Percentiles rank a stretch among this genome's conserved stretches.
phyloP scores from a whole-genome alignment of 1,284 basidiomycete species.

The Leccinum fuscescens region DNA sequence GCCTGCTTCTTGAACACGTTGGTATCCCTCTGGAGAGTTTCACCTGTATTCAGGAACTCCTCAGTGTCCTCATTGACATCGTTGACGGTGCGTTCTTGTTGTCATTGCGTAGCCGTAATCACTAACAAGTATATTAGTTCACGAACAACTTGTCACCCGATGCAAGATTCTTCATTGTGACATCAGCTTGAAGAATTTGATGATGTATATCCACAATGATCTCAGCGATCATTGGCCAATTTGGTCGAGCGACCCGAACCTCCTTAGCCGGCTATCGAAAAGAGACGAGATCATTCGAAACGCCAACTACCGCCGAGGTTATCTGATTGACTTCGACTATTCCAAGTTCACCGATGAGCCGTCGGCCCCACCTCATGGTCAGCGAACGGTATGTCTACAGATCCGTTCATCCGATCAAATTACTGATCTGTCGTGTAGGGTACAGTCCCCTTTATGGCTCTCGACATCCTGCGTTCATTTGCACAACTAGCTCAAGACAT shows the following conservation, averaged over 20 bases:
- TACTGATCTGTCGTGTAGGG: neutral
- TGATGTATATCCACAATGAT: neutral
- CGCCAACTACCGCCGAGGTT: neutral
- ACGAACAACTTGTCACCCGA: neutral
- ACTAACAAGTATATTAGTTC: neutral
- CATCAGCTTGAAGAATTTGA: neutral
- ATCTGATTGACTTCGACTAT: neutral
- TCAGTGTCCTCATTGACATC: neutral
- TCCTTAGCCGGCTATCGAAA: neutral
- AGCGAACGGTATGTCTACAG: neutral
- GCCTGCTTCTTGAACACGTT: neutral
- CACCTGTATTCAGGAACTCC: neutral
- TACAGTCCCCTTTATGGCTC: neutral
- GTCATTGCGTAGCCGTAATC: neutral
- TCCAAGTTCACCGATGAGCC: neutral
- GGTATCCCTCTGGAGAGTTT: neutral
- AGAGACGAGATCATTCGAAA: neutral
- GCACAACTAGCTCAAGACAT: neutral
- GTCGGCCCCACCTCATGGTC: neutral
- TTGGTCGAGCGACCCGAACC: neutral
- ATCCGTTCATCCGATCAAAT: neutral
- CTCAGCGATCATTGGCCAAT: neutral
- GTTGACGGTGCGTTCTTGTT: neutral
- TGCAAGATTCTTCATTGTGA: neutral
- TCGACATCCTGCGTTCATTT: neutral